Base-by-base conservation (phyloP, 225 moss, liverwort and hornwort species). In the Neckera pumila region DNA sequence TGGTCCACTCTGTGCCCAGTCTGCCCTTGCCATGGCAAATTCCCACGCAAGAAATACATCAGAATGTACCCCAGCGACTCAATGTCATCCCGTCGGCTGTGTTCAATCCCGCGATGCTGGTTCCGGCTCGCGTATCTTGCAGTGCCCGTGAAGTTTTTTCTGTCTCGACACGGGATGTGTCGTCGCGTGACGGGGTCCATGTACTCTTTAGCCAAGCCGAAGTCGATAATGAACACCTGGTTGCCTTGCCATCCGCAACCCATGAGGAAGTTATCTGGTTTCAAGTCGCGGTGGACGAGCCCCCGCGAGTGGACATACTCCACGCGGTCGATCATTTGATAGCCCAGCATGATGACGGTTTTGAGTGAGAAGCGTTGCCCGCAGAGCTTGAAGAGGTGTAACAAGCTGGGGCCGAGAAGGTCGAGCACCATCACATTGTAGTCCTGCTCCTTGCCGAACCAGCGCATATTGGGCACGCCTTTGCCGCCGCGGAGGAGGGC, bases 351-450 rank as follows among this genome's bases (percentile, higher is more conserved):
- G 87, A 94, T 92, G 38, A 94, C 92, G 19, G 93, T 94, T 85
- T 94, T 94, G 40, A 94, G 89, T 11, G 93, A 94, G 87, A 94
- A 91, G 11, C 92, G 86, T 63, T 89, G 92, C 63, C 89, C 87
- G 49, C 93, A 94, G 28, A 94, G 86, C 88, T 91, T 91, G 78
- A 94, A 94, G n/a, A 94, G 90, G 78, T 94, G 92, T 34, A 92
- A 67, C 82, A 94, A 75, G 71, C 88, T 94, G 60, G 93, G 93
- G 43, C 93, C 93, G 83, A 94, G 83, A 19, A 94, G 85, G 63
- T 94, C 93, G 38, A 94, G 91, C 79, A 94, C 93, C 85, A 94
- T 88, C 47, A 94, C 93, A 92, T 94, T 94, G 80, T 92, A 94
- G 71, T 94, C 93, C 74, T 91, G 92, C 80, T 94, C 93, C 87